Evolutionary conservation across 2,329 filamentous ascomycete genomes (phyloP), one percentile per base, ranked within the genome.

Genomic region (Cladophialophora bantiana): DNA sequence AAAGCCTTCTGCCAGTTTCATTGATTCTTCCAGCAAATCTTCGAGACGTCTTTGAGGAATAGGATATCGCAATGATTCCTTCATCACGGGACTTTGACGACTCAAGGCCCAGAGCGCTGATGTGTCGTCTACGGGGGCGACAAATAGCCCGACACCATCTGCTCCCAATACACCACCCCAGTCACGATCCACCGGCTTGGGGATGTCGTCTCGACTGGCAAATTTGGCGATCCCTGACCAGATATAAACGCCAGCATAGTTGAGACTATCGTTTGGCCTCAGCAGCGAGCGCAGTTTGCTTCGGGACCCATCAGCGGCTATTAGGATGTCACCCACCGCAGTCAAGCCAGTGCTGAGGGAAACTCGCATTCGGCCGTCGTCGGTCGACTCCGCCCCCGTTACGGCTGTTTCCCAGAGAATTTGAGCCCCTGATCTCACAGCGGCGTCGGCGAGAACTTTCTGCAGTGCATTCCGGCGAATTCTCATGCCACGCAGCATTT

Each of bases 101-200:
- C 80, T 81, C 13, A 85, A 59, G 9, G 74, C 76, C 83, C 83
- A 85, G 0, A 83, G 71, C 1, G 81, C 71, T 6, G 75, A 77
- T 1, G 75, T 70, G 32, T 78, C 66, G 66, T 84, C 81, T 6
- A 82, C 75, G 0, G 83, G 81, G 0, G 81, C 81, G 48, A 81
- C 75, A 72, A 84, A 84, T 59, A 82, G 79, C 1, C 78, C 77
- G 0, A 77, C 72, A 0, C 82, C 83, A 1, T 72, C 53, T 1
- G 77, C 77, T 4, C 78, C 78, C 2, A 82, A 60, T 50, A 80
- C 74, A 26, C 79, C 73, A 0, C 82, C 81, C 81, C 81, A 83
- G 64, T 81, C 76, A 13, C 73, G 70, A 56, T 76, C 53, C 5
- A 68, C 65, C 0, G 78, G 77, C 12, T 70, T 31, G 0, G 81